Evolutionary conservation across 2,329 filamentous ascomycete species (phyloP).

Genomic region (Penicillium expansum): DNA sequence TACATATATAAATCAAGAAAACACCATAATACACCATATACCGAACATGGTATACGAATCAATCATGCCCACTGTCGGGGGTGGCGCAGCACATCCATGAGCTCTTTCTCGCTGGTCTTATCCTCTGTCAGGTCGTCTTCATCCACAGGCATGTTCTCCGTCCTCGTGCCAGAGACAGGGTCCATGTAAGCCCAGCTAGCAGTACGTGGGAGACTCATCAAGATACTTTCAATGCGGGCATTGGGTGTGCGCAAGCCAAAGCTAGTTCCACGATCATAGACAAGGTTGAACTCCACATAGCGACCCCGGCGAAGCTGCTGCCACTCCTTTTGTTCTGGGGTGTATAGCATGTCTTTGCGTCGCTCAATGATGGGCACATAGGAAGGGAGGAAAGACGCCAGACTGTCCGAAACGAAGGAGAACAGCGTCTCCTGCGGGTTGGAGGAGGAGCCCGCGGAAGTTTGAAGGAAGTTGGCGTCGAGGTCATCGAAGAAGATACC

Average conservation of each 20-base stretch:
- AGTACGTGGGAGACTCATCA: conserved; percentile 94
- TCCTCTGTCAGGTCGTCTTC: conserved; percentile 36
- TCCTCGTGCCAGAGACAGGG: conserved; percentile 46
- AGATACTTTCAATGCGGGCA: conserved; percentile 87
- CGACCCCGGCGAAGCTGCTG: conserved; percentile 91
- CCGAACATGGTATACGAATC: background rate
- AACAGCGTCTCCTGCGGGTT: conserved; percentile 88
- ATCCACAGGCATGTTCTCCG: conserved; percentile 48
- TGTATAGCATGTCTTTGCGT: conserved; percentile 89
- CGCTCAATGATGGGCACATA: conserved; percentile 86
- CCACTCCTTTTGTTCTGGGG: conserved; percentile 85
- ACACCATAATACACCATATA: background rate
- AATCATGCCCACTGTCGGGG: conserved; percentile 59
- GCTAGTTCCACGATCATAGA: conserved; percentile 90
- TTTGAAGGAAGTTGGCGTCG: conserved; percentile 56
- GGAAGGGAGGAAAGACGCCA: conserved; percentile 82
- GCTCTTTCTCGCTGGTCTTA: conserved; percentile 62
- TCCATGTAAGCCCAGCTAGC: conserved; percentile 97
- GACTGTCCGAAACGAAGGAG: conserved; percentile 79
- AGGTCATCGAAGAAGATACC: conserved; percentile 99
- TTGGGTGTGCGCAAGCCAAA: conserved; percentile 93
- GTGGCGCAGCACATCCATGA: conserved; percentile 68
- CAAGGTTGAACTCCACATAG: conserved; percentile 98
- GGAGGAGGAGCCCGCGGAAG: conserved; percentile 53
- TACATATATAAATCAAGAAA: conserved; percentile 3